Conservation (phyloP, 768 basidiomycete species). For the Leucogyrophana mollusca region DNA sequence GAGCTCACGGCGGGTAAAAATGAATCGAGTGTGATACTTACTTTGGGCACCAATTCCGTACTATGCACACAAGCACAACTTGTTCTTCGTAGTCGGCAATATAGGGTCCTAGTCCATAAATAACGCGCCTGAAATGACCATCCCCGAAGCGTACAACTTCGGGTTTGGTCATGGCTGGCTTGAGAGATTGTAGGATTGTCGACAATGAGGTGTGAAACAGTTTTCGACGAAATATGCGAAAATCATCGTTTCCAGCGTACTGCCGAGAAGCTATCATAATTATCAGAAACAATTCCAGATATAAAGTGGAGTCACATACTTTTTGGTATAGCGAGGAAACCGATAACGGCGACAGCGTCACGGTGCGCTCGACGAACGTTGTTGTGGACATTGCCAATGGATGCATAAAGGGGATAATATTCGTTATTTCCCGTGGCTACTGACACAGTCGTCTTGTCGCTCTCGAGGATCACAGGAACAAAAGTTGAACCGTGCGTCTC, state of each 20-base stretch:
- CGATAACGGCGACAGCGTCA: too few relatives aligned
- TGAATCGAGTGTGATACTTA: slow-evolving; percentile 17
- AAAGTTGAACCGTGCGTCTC: slow-evolving; percentile 9
- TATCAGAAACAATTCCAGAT: not conserved
- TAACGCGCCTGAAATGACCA: slow-evolving; percentile 31
- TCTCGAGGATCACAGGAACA: slow-evolving; percentile 15
- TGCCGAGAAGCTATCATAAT: slow-evolving; percentile 6
- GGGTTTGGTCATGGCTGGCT: slow-evolving; percentile 26
- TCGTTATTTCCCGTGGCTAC: slow-evolving; percentile 18
- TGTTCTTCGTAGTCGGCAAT: slow-evolving; percentile 44
- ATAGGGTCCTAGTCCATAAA: slow-evolving; percentile 35
- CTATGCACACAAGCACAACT: slow-evolving; percentile 27
- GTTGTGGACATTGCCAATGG: slow-evolving; percentile 13
- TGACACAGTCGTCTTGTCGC: slow-evolving; percentile 22
- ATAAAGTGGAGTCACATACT: slow-evolving; percentile 8
- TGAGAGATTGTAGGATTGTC: slow-evolving; percentile 22
- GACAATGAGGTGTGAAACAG: slow-evolving; percentile 30
- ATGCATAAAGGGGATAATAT: slow-evolving; percentile 17
- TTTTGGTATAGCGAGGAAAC: slow-evolving; percentile 29
- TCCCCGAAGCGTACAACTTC: slow-evolving; percentile 25
- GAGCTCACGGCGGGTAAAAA: not conserved
- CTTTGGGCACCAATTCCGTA: slow-evolving; percentile 27
- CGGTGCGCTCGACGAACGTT: slow-evolving; percentile 15
- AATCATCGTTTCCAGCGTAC: slow-evolving; percentile 12
- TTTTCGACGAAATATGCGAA: slow-evolving; percentile 27